Conservation (phyloP, 495 filamentous ascomycete species). For the Aspergillus nidulans region DNA sequence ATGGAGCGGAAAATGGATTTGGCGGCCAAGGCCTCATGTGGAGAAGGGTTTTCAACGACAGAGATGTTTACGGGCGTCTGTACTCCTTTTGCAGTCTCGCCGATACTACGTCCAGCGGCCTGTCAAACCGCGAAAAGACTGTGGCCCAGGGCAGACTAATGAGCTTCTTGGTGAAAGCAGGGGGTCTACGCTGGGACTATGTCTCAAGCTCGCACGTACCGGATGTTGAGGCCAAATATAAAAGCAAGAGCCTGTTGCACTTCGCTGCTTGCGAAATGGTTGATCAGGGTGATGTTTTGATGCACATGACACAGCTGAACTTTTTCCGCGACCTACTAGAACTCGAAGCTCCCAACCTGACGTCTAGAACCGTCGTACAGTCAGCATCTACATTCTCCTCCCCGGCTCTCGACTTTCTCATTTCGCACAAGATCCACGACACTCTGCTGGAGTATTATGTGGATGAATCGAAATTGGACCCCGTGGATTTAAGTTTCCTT, state of each 20-base stretch:
- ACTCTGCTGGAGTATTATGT: slow-evolving; percentile 50
- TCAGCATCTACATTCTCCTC: slow-evolving; percentile 44
- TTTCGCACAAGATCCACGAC: slow-evolving; percentile 46
- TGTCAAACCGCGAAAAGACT: slow-evolving; percentile 61
- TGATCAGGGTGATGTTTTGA: slow-evolving; percentile 66
- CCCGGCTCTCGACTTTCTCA: slow-evolving; percentile 53
- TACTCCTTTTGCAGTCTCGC: slow-evolving; percentile 57
- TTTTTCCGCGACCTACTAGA: slow-evolving; percentile 67
- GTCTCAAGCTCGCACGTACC: slow-evolving; percentile 55
- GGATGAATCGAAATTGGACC: slow-evolving; percentile 46
- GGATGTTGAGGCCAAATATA: slow-evolving; percentile 55
- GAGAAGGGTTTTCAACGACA: slow-evolving; percentile 65
- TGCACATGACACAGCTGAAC: slow-evolving; percentile 74
- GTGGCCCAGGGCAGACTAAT: slow-evolving; percentile 75
- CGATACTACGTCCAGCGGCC: slow-evolving; percentile 30
- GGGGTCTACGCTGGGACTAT: slow-evolving; percentile 57
- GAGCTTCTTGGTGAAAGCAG: slow-evolving; percentile 63
- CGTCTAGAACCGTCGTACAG: slow-evolving; percentile 28
- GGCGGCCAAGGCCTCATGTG: slow-evolving; percentile 68
- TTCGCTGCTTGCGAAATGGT: slow-evolving; percentile 74
- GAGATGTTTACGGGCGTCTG: slow-evolving; percentile 60
- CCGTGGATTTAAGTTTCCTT: slow-evolving; percentile 49
- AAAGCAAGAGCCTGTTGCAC: slow-evolving; percentile 59
- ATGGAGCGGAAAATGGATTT: slow-evolving; percentile 34
- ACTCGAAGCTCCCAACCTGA: slow-evolving; percentile 35